A percentile compares a stretch with the other conserved stretches of the same genome.
Conservation (phyloP, 805 yeast genomes). For the Candida wancherniae region DNA sequence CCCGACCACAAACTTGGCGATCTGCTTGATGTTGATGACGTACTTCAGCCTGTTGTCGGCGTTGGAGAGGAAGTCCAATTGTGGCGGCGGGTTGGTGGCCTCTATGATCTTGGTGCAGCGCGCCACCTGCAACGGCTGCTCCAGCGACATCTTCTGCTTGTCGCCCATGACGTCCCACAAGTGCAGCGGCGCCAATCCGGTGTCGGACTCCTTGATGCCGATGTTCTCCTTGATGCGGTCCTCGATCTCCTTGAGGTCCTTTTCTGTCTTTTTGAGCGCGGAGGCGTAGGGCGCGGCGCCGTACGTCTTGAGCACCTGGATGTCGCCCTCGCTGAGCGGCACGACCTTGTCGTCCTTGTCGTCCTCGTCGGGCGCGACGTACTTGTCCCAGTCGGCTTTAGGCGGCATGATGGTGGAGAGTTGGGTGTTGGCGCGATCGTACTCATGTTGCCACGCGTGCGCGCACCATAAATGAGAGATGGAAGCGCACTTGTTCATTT, state of each 20-base stretch:
- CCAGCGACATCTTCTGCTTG: conserved; percentile 85
- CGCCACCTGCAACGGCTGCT: conserved; percentile 96
- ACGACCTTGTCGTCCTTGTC: conserved; percentile 63
- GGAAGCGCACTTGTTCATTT: no score
- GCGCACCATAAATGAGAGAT: no score
- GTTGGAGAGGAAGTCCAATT: conserved; percentile 36
- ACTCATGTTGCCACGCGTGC: no score
- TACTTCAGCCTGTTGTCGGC: conserved; percentile 87
- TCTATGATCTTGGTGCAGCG: conserved; percentile 96
- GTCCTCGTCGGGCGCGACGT: conserved; percentile 78
- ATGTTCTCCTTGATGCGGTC: conserved; percentile 87
- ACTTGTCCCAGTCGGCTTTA: conserved; percentile 98
- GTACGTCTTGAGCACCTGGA: conserved; percentile 92
- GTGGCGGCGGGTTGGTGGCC: conserved; percentile 38
- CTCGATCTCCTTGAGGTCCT: conserved; percentile 81
- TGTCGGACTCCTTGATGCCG: conserved; percentile 91
- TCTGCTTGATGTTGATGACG: conserved; percentile 94
- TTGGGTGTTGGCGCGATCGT: not conserved
- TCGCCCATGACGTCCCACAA: conserved; percentile 98
- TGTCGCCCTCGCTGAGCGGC: conserved; percentile 93
- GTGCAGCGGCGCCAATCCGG: conserved; percentile 96
- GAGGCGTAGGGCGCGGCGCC: conserved; percentile 96
- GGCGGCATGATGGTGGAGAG: conserved; percentile 73
- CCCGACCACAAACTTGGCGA: conserved; percentile 96
- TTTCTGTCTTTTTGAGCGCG: conserved; percentile 74